A percentile compares a stretch with the other conserved stretches of the same genome.
phyloP scores from a whole-genome alignment of 2,329 filamentous ascomycete genomes.

The Penicillium italicum region DNA sequence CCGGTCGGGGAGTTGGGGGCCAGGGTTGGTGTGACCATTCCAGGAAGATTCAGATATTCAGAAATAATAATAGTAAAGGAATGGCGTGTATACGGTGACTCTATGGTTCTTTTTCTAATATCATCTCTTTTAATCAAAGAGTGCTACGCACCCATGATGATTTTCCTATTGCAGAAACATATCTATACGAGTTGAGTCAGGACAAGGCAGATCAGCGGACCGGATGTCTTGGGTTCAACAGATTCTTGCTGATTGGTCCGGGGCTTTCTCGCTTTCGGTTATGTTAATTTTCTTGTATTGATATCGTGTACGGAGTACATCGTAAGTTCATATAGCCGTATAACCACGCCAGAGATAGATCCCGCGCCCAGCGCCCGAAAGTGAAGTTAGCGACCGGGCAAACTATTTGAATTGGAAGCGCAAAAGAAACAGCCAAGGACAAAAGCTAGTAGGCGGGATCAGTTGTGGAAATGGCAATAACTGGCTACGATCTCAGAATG shows the following conservation, averaged over 20 bases:
- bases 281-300: neutral
- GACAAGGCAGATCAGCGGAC: slow-evolving; percentile 2
- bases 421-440: neutral
- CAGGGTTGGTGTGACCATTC: slow-evolving; percentile 3
- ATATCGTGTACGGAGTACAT: neutral
- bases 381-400: neutral
- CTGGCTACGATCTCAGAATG: neutral
- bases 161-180: neutral
- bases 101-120: neutral
- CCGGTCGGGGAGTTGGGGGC: neutral
- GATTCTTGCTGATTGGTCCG: neutral
- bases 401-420: neutral
- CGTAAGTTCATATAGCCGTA: neutral
- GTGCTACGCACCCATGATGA: neutral
- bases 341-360: neutral
- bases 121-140: neutral
- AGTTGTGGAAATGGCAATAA: neutral
- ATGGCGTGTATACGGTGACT: neutral
- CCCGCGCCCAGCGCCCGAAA: neutral
- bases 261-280: neutral
- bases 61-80: neutral
- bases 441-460: neutral
- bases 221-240: neutral
- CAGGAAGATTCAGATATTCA: neutral
- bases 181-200: slow-evolving; percentile 7